These are phyloP conservation scores for Podospora australis DNA, from an alignment of 495 filamentous ascomycete species.

Conservation along the genomic window DNA sequence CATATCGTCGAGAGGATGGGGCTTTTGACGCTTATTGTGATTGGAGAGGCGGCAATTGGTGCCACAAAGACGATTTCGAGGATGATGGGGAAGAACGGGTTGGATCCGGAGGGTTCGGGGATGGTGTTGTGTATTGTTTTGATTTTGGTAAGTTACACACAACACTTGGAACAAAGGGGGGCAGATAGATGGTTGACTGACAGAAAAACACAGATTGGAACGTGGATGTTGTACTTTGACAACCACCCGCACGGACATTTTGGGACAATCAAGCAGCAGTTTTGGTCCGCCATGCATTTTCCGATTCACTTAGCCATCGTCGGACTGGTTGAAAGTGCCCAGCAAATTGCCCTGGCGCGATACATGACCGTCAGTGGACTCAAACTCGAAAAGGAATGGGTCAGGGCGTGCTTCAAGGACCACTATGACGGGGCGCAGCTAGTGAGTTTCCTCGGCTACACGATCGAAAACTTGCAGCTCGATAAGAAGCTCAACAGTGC, in stretches of 20 bases:
- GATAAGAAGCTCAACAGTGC: conserved; percentile 18
- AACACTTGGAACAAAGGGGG: too few relatives aligned
- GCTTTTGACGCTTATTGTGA: conserved; percentile 61
- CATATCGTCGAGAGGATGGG: conserved; percentile 61
- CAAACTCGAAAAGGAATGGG: conserved; percentile 11
- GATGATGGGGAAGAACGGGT: conserved; percentile 13
- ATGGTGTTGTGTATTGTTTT: conserved; percentile 27
- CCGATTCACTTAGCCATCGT: conserved; percentile 59
- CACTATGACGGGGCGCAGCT: conserved; percentile 26
- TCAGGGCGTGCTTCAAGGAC: conserved; percentile 14
- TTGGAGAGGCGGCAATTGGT: conserved; percentile 56
- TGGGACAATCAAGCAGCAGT: conserved; percentile 51
- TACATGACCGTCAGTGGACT: conserved; percentile 9
- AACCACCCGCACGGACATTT: conserved; percentile 42
- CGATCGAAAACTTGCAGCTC: conserved; percentile 13
- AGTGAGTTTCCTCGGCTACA: background rate
- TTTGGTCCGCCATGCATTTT: conserved; percentile 62
- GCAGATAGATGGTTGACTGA: too few relatives aligned
- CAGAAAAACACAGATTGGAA: too few relatives aligned
- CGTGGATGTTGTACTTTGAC: conserved; percentile 64
- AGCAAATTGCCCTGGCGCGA: conserved; percentile 30
- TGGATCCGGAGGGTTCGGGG: conserved; percentile 14
- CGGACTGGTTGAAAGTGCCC: conserved; percentile 52
- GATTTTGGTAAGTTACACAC: conserved; percentile 28
- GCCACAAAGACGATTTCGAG: conserved; percentile 31